phyloP scores from a whole-genome alignment of 768 basidiomycete species.

The Rhodotorula diobovata region DNA sequence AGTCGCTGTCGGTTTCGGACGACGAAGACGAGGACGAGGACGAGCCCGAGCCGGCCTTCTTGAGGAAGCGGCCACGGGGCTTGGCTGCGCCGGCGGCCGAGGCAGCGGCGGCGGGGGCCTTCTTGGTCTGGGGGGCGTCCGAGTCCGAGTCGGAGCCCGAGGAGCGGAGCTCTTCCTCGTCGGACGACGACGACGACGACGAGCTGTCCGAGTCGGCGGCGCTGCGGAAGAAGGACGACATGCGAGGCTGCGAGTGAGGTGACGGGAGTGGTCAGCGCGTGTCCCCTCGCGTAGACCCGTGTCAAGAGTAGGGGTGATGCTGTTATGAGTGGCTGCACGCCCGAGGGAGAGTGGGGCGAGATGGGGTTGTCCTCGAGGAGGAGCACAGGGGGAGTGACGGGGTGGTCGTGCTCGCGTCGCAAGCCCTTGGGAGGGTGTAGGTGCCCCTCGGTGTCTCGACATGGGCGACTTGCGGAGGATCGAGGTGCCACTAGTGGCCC shows the following conservation, averaged over 20 bases:
- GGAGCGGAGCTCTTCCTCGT: constrained; percentile 43
- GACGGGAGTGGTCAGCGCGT: not conserved
- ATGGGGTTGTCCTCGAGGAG: too few relatives aligned
- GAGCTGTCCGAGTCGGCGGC: constrained; percentile 50
- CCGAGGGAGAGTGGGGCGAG: too few relatives aligned
- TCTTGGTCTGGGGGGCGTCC: constrained; percentile 16
- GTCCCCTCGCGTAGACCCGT: too few relatives aligned
- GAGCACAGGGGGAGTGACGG: too few relatives aligned
- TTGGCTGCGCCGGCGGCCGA: constrained; percentile 6
- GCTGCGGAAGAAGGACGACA: constrained; percentile 45
- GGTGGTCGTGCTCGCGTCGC: too few relatives aligned
- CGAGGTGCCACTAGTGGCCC: too few relatives aligned
- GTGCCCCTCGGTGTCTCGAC: too few relatives aligned
- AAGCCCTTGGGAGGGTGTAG: too few relatives aligned
- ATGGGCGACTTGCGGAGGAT: too few relatives aligned
- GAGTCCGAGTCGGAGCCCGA: constrained; percentile 58
- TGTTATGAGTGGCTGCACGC: too few relatives aligned
- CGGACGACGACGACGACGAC: constrained; percentile 41
- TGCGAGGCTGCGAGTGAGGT: not conserved
- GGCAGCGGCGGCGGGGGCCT: constrained; percentile 13
- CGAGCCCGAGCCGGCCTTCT: constrained; percentile 70
- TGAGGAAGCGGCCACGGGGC: constrained; percentile 54
- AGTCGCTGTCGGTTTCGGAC: constrained; percentile 62
- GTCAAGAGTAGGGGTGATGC: too few relatives aligned
- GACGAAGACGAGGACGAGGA: constrained; percentile 63